Evolutionary conservation across 495 filamentous ascomycete species (phyloP), one percentile per base, ranked within the genome.

Genomic region (Neurospora sp.): DNA sequence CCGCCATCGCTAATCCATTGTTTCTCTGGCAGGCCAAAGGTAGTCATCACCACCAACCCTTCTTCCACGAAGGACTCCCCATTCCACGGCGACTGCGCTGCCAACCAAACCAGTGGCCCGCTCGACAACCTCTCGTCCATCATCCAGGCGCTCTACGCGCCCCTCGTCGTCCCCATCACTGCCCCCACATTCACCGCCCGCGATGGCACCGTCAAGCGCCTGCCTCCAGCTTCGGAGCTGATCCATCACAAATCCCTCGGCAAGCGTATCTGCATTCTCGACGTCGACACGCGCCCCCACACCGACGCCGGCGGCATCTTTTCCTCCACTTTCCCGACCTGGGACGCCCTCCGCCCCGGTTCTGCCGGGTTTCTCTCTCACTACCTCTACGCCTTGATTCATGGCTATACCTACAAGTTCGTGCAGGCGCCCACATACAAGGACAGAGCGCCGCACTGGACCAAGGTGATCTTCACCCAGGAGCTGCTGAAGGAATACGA

Each of bases 321-420:
- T 28, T 74, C 74, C 69, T 37, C 69, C 3, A n/a, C 70, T 0
- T 59, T 76, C 8, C 78, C 77, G 19, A 69, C 73, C n/a, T 76
- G 77, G 71, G 73, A 77, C 15, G 72, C 74, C 34, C 72, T 78
- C 5, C 73, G 40, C 3, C 66, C 71, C 3, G 74, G 75, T 2
- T 81, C 83, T 8, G 76, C 78, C 7, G 84, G 83, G 59, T 80
- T 83, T 72, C 76, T 84, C 4, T 80, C 77, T 54, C 84, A 85
- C 76, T 84, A 82, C 71, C 72, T 84, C 40, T 85, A 82, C 69
- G 84, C 86, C 45, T 79, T 74, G 70, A 84, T 88, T 62, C 86
- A 88, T 76, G 84, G 84, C 73, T 87, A 88, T 81, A 82, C 86
- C 71, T 88, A 88, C 81, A 83, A 86, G 73, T 83, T 87, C 45